Evolutionary conservation across 257 asterid species (phyloP), one percentile per base, ranked within the genome.

Genomic region (Schizonepeta tenuifolia): DNA sequence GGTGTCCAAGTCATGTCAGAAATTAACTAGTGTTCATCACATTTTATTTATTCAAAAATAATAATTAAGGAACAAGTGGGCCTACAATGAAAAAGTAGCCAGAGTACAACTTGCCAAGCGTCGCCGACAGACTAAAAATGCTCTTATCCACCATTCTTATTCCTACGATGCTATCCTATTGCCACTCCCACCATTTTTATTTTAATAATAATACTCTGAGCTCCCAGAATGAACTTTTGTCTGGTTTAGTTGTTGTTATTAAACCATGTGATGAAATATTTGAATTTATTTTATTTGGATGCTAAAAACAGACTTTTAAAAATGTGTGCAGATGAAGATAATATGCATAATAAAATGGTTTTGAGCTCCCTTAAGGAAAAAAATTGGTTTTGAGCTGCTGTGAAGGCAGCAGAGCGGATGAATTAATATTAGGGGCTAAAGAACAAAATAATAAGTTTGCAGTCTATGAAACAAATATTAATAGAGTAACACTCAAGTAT

Each of bases 81-180:
- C 58, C 67, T 56, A 64, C 64, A 73, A 74, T 53, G 21, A 38
- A 73, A 35, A 20, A 28, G 63, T 56, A 12, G 53, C 14, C 60
- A 69, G 59, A 10, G 51, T 49, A 53, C 76, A 79, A 76, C 56
- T 74, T 54, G 75, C 56, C 61, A 61, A 73, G 75, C 21, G 49
- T 69, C 67, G 28, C 74, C 78, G 86, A 77, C 77, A 67, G 33
- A 67, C 74, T 67, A 64, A 26, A 65, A 41, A 67, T 14, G 21
- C 54, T 61, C 69, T 71, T 47, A 56, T 24, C 78, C 83, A 46
- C 55, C 56, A 38, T 55, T 63, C 41, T 21, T 73, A 53, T 55
- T 57, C 41, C 28, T 73, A 58, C 50, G 24, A 40, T 58, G 22
- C 46, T 36, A 65, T 51, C 77, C 49, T 15, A 58, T 58, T 68